phyloP scores from a whole-genome alignment of 163 green algal species.

The Volvox carteri region DNA sequence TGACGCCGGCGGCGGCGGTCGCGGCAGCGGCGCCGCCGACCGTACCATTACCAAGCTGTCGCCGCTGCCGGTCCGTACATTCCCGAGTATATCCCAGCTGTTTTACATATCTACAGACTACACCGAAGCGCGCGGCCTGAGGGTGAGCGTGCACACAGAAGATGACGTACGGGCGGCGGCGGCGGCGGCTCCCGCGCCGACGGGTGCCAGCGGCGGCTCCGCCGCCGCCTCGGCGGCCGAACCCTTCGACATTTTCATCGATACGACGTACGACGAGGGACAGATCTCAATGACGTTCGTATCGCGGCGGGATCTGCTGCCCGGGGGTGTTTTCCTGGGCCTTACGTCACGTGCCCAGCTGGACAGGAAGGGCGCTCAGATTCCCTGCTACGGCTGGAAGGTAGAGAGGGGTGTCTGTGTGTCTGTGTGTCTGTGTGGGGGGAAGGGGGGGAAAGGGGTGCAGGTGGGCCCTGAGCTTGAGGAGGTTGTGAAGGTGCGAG shows the following conservation, averaged over 20 bases:
- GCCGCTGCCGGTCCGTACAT: neutral
- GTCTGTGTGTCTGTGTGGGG: too few relatives aligned
- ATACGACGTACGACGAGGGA: slow-evolving; percentile 36
- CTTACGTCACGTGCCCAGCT: slow-evolving; percentile 30
- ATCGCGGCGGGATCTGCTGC: slow-evolving; percentile 15
- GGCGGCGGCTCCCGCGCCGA: neutral
- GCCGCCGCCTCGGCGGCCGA: neutral
- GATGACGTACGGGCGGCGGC: neutral
- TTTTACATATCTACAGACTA: slow-evolving; percentile 42
- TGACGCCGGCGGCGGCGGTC: neutral
- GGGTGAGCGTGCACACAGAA: slow-evolving; percentile 44
- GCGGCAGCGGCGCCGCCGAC: neutral
- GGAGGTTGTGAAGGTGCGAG: too few relatives aligned
- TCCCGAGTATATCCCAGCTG: slow-evolving; percentile 24
- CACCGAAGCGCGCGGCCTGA: slow-evolving; percentile 20
- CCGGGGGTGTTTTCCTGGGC: slow-evolving; percentile 41
- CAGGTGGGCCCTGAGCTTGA: too few relatives aligned
- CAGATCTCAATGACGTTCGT: slow-evolving; percentile 37
- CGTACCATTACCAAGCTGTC: neutral
- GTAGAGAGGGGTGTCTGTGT: neutral
- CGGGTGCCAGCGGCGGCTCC: neutral
- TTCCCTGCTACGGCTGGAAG: slow-evolving; percentile 57
- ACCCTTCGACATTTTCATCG: slow-evolving; percentile 43
- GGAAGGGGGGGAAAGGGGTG: too few relatives aligned
- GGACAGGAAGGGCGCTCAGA: slow-evolving; percentile 27